These are phyloP conservation scores for Apiospora koreana DNA, from an alignment of 2,329 filamentous ascomycete species.

Conservation along the genomic window DNA sequence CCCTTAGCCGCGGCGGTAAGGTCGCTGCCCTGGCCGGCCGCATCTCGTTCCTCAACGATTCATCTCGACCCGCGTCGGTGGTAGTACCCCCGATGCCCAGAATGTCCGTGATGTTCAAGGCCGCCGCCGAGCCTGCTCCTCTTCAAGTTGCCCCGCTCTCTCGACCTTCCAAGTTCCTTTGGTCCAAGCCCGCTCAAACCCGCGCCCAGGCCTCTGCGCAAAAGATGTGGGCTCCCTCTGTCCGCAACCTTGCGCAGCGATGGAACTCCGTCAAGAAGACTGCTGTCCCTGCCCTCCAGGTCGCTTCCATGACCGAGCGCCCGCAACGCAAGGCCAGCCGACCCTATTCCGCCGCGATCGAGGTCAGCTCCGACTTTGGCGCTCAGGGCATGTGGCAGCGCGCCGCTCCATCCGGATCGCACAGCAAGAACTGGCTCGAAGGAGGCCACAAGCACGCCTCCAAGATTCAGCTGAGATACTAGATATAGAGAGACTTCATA, in stretches of 20 bases:
- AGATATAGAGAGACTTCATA: neutral
- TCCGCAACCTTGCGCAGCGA: neutral
- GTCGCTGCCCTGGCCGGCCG: constrained; percentile 5
- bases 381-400: constrained; percentile 26
- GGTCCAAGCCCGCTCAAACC: constrained; percentile 16
- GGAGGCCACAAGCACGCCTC: neutral
- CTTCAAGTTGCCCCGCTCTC: no score
- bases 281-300: neutral
- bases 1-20: constrained; percentile 1
- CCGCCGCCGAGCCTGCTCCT: neutral
- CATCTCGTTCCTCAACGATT: neutral
- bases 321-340: constrained; percentile 11
- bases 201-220: neutral
- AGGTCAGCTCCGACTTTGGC: constrained; percentile 17
- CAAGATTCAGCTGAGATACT: constrained; percentile 4
- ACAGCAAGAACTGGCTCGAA: constrained; percentile 3
- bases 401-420: neutral
- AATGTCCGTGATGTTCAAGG: neutral
- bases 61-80: neutral
- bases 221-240: constrained; percentile 19
- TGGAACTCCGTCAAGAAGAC: no score
- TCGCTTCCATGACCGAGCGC: neutral
- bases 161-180: constrained; percentile 16
- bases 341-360: constrained; percentile 8
- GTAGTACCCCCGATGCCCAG: neutral